Evolutionary conservation across 129 eudicot species (phyloP).

Genomic region (Escallonia rubra): DNA sequence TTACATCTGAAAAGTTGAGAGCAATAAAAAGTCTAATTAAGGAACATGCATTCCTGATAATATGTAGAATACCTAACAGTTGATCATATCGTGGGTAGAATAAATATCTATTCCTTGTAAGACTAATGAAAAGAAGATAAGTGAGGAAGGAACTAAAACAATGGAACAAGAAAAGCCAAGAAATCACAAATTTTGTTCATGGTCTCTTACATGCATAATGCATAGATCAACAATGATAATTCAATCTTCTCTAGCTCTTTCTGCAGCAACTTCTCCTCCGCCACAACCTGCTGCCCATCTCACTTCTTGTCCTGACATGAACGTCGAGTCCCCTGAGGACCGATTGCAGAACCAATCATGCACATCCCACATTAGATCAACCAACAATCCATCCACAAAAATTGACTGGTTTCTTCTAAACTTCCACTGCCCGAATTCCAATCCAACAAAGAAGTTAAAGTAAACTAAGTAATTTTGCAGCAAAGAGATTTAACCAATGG

Average conservation of each 20-base stretch:
- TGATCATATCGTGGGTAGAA: too few species aligned
- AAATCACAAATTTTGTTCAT: conserved; percentile 4
- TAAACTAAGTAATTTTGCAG: too few species aligned
- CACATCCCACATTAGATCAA: conserved; percentile 97
- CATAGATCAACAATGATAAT: conserved; percentile 52
- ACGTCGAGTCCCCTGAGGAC: conserved; percentile 55
- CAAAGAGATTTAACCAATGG: too few species aligned
- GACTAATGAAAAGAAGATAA: too few species aligned
- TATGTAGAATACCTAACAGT: too few species aligned
- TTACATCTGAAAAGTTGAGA: too few species aligned
- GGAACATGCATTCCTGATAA: too few species aligned
- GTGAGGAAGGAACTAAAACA: too few species aligned
- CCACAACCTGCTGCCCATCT: conserved; percentile 75
- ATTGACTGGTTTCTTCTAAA: conserved; percentile 86
- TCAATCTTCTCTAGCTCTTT: conserved; percentile 50
- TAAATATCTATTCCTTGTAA: too few species aligned
- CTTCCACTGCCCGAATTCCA: conserved; percentile 60
- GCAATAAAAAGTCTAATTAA: too few species aligned
- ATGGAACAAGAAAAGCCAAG: background rate
- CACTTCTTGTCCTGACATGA: conserved; percentile 69
- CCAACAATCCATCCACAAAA: conserved; percentile 78
- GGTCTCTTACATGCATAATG: conserved; percentile 48
- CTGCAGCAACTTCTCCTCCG: conserved; percentile 47
- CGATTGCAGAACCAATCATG: conserved; percentile 77
- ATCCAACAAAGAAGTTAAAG: too few species aligned